These are phyloP conservation scores for Naegleria fowleri DNA, from an alignment of 208 protist genomes.

Conservation along the genomic window DNA sequence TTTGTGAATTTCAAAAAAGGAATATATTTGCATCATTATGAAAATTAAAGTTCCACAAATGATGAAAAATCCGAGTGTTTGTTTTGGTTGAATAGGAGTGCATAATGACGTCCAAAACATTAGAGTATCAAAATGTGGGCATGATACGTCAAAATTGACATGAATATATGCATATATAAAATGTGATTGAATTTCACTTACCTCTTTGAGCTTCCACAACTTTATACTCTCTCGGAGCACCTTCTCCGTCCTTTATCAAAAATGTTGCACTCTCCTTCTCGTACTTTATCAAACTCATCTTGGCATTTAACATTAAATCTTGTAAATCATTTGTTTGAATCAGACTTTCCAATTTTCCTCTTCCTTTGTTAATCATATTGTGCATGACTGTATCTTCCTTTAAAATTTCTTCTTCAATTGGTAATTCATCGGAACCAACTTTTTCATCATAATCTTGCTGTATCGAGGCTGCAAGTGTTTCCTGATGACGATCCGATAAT, in stretches of 20 bases:
- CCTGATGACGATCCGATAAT: background rate
- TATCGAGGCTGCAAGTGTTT: background rate
- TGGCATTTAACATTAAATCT: constrained; percentile 70
- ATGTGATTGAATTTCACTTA: no score
- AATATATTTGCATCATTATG: no score
- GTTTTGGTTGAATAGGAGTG: no score
- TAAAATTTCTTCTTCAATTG: background rate
- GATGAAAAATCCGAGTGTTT: background rate
- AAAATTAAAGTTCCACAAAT: no score
- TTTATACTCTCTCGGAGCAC: background rate
- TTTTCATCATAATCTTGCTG: background rate
- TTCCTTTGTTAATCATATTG: constrained; percentile 35
- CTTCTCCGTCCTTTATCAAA: constrained; percentile 55
- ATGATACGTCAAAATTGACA: no score
- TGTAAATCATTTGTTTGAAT: constrained; percentile 76
- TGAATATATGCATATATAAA: no score
- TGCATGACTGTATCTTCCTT: constrained; percentile 27
- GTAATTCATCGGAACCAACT: background rate
- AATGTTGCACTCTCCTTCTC: constrained; percentile 65
- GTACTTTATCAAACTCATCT: constrained; percentile 72
- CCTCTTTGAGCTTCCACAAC: background rate
- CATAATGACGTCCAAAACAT: no score
- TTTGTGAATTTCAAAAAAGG: no score
- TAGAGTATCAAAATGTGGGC: no score
- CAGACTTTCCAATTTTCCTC: constrained; percentile 65